Evolutionary conservation across 2,329 filamentous ascomycete species (phyloP), one percentile per base, ranked within the genome.

Genomic region (Sclerotinia nivalis): DNA sequence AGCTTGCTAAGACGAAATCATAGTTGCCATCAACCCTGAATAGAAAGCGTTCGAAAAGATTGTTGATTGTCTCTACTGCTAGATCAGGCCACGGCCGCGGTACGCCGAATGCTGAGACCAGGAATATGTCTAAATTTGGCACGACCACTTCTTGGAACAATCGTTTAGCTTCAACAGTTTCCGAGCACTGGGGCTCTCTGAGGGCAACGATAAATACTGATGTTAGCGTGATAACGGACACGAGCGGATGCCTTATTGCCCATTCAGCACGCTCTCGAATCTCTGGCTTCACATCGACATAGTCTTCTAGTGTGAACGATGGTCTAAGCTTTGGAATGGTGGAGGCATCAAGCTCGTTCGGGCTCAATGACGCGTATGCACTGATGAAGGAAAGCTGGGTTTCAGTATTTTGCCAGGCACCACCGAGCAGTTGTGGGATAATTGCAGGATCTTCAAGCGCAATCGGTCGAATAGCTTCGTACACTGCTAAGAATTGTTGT

Each of bases 351-450:
- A 97, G 85, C 76, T 94, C 88, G 40, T 92, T 87, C 0, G 90
- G 86, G 18, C 87, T 87, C 69, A 94, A 86, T 5, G 91, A 92
- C 31, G 95, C 85, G 78, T 95, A 97, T 25, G 93, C 93, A 73
- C 91, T 91, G 68, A 98, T 88, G 78, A 98, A 97, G n/a, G 94
- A 96, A 49, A 99, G 83, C 74, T 98, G 95, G 0, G 96, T 93
- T 72, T 97, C 89, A 20, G 91, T 87, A 74, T 96, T 88, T 72
- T 90, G 88, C 95, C 96, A 99, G 72, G 88, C 76, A 10, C 94
- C 94, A 70, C 94, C 94, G 94, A 96, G 98, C 31, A 99, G 83
- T 52, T 86, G 86, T 79, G 97, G 93, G 58, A 99, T 91, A 78
- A 97, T 93, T 75, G 98, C 89, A 37, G 83, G 83, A 22, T 86